Evolutionary conservation across 2,329 filamentous ascomycete species (phyloP).

Genomic region (Scopulariopsis brevicaulis): DNA sequence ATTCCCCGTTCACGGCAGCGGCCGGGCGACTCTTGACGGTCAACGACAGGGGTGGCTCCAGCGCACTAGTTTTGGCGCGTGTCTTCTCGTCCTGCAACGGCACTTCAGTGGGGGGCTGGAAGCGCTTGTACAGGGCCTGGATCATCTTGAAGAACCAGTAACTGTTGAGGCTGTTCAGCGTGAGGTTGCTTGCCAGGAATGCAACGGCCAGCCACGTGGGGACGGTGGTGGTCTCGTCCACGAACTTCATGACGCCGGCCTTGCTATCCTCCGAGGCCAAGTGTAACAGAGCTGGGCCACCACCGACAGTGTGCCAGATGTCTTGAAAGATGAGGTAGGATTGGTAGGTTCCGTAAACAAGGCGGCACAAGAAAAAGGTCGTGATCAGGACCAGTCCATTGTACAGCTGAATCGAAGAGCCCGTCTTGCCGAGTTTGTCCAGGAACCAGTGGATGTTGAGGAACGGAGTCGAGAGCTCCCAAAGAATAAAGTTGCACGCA

Average conservation of each 20-base stretch:
- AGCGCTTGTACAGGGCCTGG: slow-evolving; percentile 64
- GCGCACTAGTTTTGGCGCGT: slow-evolving; percentile 1
- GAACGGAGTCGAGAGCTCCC: slow-evolving; percentile 77
- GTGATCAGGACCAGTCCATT: slow-evolving; percentile 63
- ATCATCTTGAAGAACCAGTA: slow-evolving; percentile 89
- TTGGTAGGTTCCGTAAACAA: slow-evolving; percentile 68
- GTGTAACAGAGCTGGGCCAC: slow-evolving; percentile 22
- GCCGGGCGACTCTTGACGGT: neutral
- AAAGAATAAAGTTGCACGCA: slow-evolving; percentile 69
- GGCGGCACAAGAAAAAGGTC: slow-evolving; percentile 66
- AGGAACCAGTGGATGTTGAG: slow-evolving; percentile 89
- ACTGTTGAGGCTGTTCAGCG: slow-evolving; percentile 66
- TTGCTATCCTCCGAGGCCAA: slow-evolving; percentile 10
- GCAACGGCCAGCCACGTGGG: slow-evolving; percentile 58
- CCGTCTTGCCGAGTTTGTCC: slow-evolving; percentile 75
- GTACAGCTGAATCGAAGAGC: slow-evolving; percentile 60
- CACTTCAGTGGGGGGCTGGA: slow-evolving; percentile 26
- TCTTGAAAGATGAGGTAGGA: slow-evolving; percentile 60
- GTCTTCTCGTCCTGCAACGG: neutral
- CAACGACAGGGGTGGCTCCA: neutral
- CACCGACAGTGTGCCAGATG: slow-evolving; percentile 44
- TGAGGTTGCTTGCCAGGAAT: slow-evolving; percentile 61
- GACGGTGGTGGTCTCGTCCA: slow-evolving; percentile 35
- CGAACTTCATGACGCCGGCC: slow-evolving; percentile 27
- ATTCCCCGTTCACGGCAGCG: neutral